Percentiles rank a stretch among this genome's conserved stretches.
Conservation (phyloP, 495 filamentous ascomycete genomes). For the Xylaria sp. region DNA sequence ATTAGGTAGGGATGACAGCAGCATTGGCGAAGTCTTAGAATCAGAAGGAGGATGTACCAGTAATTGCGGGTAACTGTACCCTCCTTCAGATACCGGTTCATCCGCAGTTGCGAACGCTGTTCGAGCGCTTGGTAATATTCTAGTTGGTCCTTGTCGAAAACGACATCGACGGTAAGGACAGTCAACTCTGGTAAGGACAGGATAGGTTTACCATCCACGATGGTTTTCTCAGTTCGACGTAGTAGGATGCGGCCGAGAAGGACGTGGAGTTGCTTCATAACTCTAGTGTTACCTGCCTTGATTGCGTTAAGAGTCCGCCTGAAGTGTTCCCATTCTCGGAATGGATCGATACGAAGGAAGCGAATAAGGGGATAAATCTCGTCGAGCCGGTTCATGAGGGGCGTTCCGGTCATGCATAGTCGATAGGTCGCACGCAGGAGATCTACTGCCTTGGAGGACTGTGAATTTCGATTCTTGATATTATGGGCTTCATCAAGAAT, state of each 20-base stretch:
- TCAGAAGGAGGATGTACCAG: conserved; percentile 80
- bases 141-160: conserved; percentile 77
- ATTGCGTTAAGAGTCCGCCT: conserved; percentile 45
- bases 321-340: conserved; percentile 68
- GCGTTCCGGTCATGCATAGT: conserved; percentile 90
- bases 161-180: conserved; percentile 68
- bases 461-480: conserved; percentile 85
- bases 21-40: conserved; percentile 89
- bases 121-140: conserved; percentile 78
- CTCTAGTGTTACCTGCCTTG: conserved; percentile 41
- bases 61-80: conserved; percentile 81
- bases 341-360: conserved; percentile 86
- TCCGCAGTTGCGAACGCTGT: conserved; percentile 66
- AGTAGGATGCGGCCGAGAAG: conserved; percentile 86
- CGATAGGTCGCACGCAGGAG: conserved; percentile 69
- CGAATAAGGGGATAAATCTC: conserved; percentile 84
- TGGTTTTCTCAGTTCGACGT: conserved; percentile 82
- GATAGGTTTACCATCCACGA: conserved; percentile 87
- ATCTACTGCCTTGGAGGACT: conserved; percentile 67
- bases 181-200: conserved; percentile 74
- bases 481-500: conserved; percentile 94
- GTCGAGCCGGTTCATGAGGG: conserved; percentile 88
- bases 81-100: conserved; percentile 79
- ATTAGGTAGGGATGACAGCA: conserved; percentile 96
- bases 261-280: conserved; percentile 77